Evolutionary conservation across 2,329 filamentous ascomycete species (phyloP), one percentile per base, ranked within the genome.

Genomic region (Pseudogymnoascus sp.): DNA sequence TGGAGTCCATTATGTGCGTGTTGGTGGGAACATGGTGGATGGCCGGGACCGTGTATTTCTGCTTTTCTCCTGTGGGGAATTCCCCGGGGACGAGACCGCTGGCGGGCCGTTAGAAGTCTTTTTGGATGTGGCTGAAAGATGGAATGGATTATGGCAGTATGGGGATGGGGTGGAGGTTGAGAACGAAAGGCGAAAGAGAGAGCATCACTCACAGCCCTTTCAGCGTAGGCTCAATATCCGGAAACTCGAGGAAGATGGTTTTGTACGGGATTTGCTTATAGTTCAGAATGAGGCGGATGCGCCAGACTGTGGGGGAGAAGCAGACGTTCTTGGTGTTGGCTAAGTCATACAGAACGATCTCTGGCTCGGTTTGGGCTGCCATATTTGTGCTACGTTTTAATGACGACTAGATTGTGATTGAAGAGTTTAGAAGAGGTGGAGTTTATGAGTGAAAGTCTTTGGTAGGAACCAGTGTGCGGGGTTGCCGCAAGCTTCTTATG

Each of bases 261-360:
- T 59, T 70, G 66, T 77, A 78, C 16, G 75, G 70, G 29, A 78
- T 73, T 1, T 69, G 58, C 67, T 78, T 78, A 61, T 77, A 78
- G 65, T 77, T 78, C 16, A 78, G 75, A 70, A 78, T 73, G 19
- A 78, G 68, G 62, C 77, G 75, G 65, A 76, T 76, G 59, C 75
- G 73, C 75, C 75, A 78, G 62, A 76, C 74, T 38, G 66, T 67
- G 3, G 76, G 76, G 41, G 76, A 78, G 69, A 78, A 77, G 68
- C 76, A 76, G 63, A 74, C 66, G 60, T 72, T 69, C 66, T 76
- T 74, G 63, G 68, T 74, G 66, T 72, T 73, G 61, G 75, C 75
- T 61, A 77, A 68, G 67, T 78, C 75, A 63, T 77, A 77, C 21
- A 78, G 61, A 63, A 76, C 64, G 61, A 78, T 74, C 58, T 77